phyloP scores from a whole-genome alignment of 768 basidiomycete genomes.

The Trametes sanguinea region DNA sequence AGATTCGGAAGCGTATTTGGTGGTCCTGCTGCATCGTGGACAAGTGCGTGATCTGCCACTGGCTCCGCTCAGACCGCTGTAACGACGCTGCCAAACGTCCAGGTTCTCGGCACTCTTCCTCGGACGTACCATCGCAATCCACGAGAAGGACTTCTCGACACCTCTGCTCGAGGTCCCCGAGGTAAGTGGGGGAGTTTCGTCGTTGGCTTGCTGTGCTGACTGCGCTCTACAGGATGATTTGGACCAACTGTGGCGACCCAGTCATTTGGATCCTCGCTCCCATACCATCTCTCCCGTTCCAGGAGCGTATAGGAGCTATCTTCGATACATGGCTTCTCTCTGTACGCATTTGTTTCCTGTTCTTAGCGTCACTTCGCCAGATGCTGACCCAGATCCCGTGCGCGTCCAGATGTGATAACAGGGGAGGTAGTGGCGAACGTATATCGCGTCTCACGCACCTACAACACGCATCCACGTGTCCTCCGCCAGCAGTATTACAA shows the following conservation, averaged over 20 bases:
- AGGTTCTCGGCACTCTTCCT: constrained; percentile 49
- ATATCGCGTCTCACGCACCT: constrained; percentile 64
- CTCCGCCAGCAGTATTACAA: constrained; percentile 53
- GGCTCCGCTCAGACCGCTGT: constrained; percentile 1
- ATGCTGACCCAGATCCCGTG: background rate
- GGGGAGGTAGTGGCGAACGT: constrained; percentile 66
- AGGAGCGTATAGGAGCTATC: constrained; percentile 50
- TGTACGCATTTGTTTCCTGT: constrained; percentile 42
- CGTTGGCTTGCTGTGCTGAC: too few species aligned
- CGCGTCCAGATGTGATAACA: constrained; percentile 55
- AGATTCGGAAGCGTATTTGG: constrained; percentile 76
- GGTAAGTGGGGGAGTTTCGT: constrained; percentile 34
- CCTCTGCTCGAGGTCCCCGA: constrained; percentile 57
- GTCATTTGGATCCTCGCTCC: constrained; percentile 36
- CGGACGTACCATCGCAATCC: constrained; percentile 70
- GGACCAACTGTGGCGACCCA: constrained; percentile 52
- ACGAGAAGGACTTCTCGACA: constrained; percentile 71
- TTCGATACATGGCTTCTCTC: constrained; percentile 56
- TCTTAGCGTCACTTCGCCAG: background rate
- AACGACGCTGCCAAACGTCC: constrained; percentile 48
- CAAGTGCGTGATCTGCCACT: constrained; percentile 45
- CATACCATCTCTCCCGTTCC: constrained; percentile 46
- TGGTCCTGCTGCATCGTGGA: constrained; percentile 77
- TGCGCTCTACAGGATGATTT: constrained; percentile 50
- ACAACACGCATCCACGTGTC: constrained; percentile 46